Conservation (phyloP, 2,329 filamentous ascomycete species). For the Trichoderma atroviride region DNA sequence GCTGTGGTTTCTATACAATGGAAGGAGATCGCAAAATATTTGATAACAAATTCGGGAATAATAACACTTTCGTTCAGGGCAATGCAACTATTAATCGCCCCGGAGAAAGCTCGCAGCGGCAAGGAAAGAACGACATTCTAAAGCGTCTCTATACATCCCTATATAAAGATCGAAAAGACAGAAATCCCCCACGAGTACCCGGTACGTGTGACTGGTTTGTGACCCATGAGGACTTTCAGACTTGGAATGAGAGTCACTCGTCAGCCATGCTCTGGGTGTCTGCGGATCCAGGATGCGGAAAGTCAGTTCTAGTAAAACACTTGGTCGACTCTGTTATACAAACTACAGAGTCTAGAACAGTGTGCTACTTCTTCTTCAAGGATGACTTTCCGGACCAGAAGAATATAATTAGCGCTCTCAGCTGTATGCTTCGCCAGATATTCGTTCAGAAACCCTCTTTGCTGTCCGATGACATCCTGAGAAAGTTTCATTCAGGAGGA, state of each 20-base stretch:
- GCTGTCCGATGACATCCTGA: conserved; percentile 31
- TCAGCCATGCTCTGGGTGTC: conserved; percentile 37
- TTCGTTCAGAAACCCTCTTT: conserved; percentile 35
- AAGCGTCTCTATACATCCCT: conserved; percentile 16
- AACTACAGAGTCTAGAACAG: conserved; percentile 29
- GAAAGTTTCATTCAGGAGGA: conserved; percentile 30
- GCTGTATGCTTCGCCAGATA: conserved; percentile 44
- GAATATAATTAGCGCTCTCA: conserved; percentile 36
- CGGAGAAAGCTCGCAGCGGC: background rate
- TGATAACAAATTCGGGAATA: background rate
- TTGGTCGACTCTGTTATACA: conserved; percentile 39
- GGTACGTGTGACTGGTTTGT: conserved; percentile 31
- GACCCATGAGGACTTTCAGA: conserved; percentile 11
- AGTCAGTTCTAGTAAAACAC: conserved; percentile 46
- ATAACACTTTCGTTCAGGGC: background rate
- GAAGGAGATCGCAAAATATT: background rate
- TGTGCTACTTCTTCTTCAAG: conserved; percentile 51
- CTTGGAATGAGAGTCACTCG: conserved; percentile 16
- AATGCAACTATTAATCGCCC: background rate
- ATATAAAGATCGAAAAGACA: conserved; percentile 29
- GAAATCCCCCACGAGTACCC: conserved; percentile 25
- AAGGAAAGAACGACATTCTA: background rate
- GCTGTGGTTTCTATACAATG: background rate
- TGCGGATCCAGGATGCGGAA: conserved; percentile 48
- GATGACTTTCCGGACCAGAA: conserved; percentile 44